phyloP scores from a whole-genome alignment of 2,329 filamentous ascomycete genomes.

The Apiospora hydei region DNA sequence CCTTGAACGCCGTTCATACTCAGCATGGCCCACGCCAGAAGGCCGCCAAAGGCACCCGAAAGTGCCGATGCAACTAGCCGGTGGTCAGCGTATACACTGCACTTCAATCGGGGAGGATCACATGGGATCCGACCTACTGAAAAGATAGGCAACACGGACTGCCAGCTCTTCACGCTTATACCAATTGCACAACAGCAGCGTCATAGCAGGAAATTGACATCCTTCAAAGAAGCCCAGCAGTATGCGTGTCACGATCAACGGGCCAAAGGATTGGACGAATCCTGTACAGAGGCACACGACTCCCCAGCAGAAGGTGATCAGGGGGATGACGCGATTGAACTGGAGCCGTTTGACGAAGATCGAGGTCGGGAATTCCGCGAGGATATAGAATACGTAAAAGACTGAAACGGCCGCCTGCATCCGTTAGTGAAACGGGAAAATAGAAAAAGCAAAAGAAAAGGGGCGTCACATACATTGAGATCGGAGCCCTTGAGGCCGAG shows the following conservation, averaged over 20 bases:
- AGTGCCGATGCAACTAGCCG: conserved; percentile 44
- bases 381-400: conserved; percentile 36
- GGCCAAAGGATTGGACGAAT: conserved; percentile 49
- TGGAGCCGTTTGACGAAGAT: conserved; percentile 52
- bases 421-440: neutral
- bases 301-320: conserved; percentile 58
- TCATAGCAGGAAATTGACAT: conserved; percentile 40
- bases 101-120: neutral
- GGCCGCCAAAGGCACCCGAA: conserved; percentile 35
- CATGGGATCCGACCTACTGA: conserved; percentile 32
- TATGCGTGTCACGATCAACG: conserved; percentile 54
- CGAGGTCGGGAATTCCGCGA: conserved; percentile 37
- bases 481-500: conserved; percentile 27
- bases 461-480: conserved; percentile 25
- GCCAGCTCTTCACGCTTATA: conserved; percentile 59
- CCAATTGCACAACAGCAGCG: conserved; percentile 58
- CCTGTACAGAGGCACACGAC: conserved; percentile 56
- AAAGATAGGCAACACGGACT: conserved; percentile 52
- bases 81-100: neutral
- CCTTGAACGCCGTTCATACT: conserved; percentile 28
- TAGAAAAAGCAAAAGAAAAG: neutral
- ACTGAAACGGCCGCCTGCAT: conserved; percentile 27
- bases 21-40: conserved; percentile 33
- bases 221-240: conserved; percentile 57
- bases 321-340: conserved; percentile 56